Conservation (phyloP, 2,329 filamentous ascomycete genomes). For the Aspergillus fijiensis region DNA sequence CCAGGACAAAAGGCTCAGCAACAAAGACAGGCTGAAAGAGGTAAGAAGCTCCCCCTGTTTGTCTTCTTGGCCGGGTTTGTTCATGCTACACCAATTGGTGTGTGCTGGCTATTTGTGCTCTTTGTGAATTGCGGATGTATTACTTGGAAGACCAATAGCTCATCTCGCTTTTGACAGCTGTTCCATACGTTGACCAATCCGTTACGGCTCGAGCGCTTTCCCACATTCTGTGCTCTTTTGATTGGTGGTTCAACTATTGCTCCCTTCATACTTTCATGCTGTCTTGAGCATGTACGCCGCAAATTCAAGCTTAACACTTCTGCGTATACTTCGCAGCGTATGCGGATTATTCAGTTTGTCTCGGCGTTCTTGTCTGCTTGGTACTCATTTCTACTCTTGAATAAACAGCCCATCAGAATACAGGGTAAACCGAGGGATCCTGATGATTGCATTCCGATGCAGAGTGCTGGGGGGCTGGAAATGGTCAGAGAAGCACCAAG, state of each 20-base stretch:
- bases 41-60: constrained; percentile 28
- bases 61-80: background rate
- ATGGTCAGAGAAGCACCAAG: constrained; percentile 14
- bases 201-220: constrained; percentile 50
- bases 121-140: background rate
- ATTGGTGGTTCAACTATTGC: constrained; percentile 54
- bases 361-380: constrained; percentile 51
- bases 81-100: background rate
- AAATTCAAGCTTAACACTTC: constrained; percentile 19
- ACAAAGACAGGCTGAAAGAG: constrained; percentile 35
- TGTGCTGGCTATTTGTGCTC: background rate
- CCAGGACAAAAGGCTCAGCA: constrained; percentile 31
- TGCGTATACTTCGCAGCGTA: constrained; percentile 17
- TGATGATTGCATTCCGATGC: constrained; percentile 7
- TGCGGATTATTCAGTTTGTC: constrained; percentile 41
- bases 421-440: constrained; percentile 13
- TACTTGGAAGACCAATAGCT: constrained; percentile 13
- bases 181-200: constrained; percentile 39
- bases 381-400: constrained; percentile 51
- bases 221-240: constrained; percentile 53
- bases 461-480: constrained; percentile 5
- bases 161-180: constrained; percentile 35
- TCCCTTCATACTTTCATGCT: constrained; percentile 31
- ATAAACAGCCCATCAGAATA: constrained; percentile 34
- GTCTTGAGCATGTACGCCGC: constrained; percentile 26